Evolutionary conservation across 2,329 filamentous ascomycete species (phyloP).

Genomic region (Penicillium sp.): DNA sequence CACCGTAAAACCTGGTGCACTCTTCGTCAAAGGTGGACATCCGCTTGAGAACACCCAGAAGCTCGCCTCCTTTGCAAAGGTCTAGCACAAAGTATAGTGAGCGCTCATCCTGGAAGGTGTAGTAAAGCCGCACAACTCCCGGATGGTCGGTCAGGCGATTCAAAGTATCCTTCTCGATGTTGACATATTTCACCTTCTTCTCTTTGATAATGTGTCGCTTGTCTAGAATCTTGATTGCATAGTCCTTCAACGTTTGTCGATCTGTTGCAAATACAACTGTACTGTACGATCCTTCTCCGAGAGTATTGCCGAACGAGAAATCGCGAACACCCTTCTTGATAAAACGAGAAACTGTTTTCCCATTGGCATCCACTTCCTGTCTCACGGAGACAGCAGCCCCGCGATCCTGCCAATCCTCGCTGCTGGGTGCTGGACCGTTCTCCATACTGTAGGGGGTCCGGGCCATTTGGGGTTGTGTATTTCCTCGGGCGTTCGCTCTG

Average conservation of each 20-base stretch:
- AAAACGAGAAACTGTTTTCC: constrained; percentile 74
- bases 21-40: constrained; percentile 93
- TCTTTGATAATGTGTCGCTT: constrained; percentile 99
- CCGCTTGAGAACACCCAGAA: constrained; percentile 89
- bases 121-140: constrained; percentile 93
- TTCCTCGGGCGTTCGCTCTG: constrained; percentile 61
- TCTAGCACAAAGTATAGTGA: constrained; percentile 97
- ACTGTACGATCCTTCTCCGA: constrained; percentile 97
- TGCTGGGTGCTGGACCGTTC: constrained; percentile 62
- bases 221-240: constrained; percentile 96
- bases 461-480: constrained; percentile 34
- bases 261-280: constrained; percentile 92
- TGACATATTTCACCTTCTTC: constrained; percentile 99
- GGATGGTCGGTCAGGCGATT: constrained; percentile 96
- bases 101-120: constrained; percentile 96
- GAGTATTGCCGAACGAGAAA: constrained; percentile 85
- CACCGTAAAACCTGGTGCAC: constrained; percentile 89
- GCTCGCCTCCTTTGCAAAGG: constrained; percentile 85
- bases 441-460: constrained; percentile 56
- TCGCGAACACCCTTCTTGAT: constrained; percentile 98
- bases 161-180: constrained; percentile 97
- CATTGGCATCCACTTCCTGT: constrained; percentile 81
- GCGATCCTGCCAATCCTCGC: constrained; percentile 93
- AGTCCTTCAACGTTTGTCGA: constrained; percentile 89
- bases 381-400: constrained; percentile 83